Evolutionary conservation across 257 asterid species (phyloP).

Genomic region (Rubia yunnanensis): DNA sequence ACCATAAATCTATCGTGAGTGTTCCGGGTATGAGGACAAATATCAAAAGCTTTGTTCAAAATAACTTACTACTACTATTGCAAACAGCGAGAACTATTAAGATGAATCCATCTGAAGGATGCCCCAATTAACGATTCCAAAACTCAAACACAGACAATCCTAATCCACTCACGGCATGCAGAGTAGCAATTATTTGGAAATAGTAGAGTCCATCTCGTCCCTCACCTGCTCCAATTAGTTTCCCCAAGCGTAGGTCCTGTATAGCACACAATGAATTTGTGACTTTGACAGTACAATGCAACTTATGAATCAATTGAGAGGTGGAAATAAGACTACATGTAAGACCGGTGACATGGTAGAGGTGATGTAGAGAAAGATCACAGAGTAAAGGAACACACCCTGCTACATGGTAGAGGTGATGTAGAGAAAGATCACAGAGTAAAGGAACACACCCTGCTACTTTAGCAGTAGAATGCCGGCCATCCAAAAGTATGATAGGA

Average conservation of each 20-base stretch:
- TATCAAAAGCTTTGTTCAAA: neutral
- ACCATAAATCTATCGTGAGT: neutral
- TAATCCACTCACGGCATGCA: no score
- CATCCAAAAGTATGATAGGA: neutral
- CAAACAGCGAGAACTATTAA: no score
- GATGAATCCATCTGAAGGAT: no score
- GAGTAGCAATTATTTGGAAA: no score
- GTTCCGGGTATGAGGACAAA: neutral
- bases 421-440: neutral
- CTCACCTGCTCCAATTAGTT: conserved; percentile 17
- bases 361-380: no score
- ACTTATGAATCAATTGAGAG: neutral
- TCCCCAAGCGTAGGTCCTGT: conserved; percentile 12
- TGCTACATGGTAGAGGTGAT: conserved; percentile 1
- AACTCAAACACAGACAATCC: no score
- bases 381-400: no score
- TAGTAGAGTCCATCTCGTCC: conserved; percentile 5
- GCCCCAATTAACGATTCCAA: no score
- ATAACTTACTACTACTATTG: neutral
- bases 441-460: neutral
- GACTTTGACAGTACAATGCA: neutral
- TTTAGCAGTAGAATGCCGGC: neutral
- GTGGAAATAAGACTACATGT: conserved; percentile 3
- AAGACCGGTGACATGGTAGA: no score
- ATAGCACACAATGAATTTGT: conserved; percentile 2